A percentile compares a stretch with the other conserved stretches of the same genome.
phyloP scores from a whole-genome alignment of 1,139 yeast genomes.

The Diutina scorzettiae region DNA sequence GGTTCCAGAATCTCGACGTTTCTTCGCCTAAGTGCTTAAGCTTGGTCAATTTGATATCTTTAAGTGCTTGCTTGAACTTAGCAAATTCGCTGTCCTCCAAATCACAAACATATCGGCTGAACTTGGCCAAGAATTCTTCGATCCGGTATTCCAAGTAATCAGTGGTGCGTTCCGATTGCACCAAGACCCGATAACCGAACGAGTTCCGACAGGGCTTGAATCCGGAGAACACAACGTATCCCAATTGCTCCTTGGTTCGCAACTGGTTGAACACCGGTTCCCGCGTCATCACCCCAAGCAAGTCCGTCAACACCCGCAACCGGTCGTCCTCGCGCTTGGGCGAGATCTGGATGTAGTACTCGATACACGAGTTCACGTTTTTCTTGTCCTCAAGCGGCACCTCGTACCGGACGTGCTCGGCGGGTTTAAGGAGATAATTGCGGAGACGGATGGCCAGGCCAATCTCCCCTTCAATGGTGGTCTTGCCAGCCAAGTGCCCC shows the following conservation, averaged over 20 bases:
- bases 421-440: slow-evolving; percentile 25
- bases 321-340: slow-evolving; percentile 20
- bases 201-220: slow-evolving; percentile 58
- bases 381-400: slow-evolving; percentile 46
- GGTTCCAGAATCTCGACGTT: slow-evolving; percentile 48
- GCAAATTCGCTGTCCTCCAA: slow-evolving; percentile 53
- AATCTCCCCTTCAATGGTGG: slow-evolving; percentile 14
- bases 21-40: slow-evolving; percentile 74
- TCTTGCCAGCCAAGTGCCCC: slow-evolving; percentile 6
- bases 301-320: slow-evolving; percentile 40
- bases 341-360: slow-evolving; percentile 63
- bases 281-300: slow-evolving; percentile 57
- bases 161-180: slow-evolving; percentile 77
- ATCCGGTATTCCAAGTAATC: slow-evolving; percentile 70
- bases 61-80: slow-evolving; percentile 48
- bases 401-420: slow-evolving; percentile 37
- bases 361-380: slow-evolving; percentile 78
- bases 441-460: slow-evolving; percentile 15
- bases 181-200: slow-evolving; percentile 63
- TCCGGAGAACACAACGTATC: slow-evolving; percentile 83
- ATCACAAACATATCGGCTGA: slow-evolving; percentile 15
- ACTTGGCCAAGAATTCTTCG: slow-evolving; percentile 41
- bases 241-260: slow-evolving; percentile 86
- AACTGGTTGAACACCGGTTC: slow-evolving; percentile 87
- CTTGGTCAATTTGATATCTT: slow-evolving; percentile 54